phyloP scores from a whole-genome alignment of 805 yeast species.

The Starmera caribaea region DNA sequence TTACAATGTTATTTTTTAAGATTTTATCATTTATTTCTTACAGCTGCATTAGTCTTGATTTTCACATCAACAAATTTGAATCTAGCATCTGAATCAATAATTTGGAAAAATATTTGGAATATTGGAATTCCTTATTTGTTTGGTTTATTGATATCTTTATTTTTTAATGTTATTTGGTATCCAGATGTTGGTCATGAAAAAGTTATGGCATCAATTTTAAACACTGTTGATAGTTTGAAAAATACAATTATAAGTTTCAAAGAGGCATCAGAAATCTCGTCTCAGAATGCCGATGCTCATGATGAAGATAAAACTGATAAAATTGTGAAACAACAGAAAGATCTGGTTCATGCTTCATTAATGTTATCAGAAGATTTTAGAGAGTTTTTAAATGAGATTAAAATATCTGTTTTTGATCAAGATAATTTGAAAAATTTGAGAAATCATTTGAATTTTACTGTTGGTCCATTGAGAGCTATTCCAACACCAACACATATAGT shows the following conservation, averaged over 20 bases:
- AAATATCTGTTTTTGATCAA: conserved; percentile 24
- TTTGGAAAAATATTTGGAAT: conserved; percentile 30
- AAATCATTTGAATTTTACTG: conserved; percentile 31
- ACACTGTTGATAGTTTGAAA: conserved; percentile 16
- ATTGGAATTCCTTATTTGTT: conserved; percentile 35
- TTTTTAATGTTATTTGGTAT: conserved; percentile 23
- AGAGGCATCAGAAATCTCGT: conserved; percentile 1
- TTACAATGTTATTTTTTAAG: conserved; percentile 30
- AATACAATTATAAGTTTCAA: conserved; percentile 13
- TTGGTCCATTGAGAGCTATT: conserved; percentile 30
- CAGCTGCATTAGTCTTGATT: conserved; percentile 28
- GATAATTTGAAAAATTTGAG: conserved; percentile 26
- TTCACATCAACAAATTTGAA: conserved; percentile 18
- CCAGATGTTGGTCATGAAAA: conserved; percentile 33
- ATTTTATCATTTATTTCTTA: conserved; percentile 25
- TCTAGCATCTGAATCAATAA: conserved; percentile 17
- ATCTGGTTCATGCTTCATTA: conserved; percentile 22
- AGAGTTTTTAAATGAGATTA: conserved; percentile 31
- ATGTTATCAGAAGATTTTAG: conserved; percentile 30
- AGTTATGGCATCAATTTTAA: conserved; percentile 18
- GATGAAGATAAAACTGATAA: conserved; percentile 7
- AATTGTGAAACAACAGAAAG: conserved; percentile 16
- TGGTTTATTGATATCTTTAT: conserved; percentile 29
- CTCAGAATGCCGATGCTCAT: not conserved
- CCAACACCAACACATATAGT: conserved; percentile 20